These are phyloP conservation scores for Leucogyrophana mollusca DNA, from an alignment of 768 basidiomycete species.

Conservation along the genomic window DNA sequence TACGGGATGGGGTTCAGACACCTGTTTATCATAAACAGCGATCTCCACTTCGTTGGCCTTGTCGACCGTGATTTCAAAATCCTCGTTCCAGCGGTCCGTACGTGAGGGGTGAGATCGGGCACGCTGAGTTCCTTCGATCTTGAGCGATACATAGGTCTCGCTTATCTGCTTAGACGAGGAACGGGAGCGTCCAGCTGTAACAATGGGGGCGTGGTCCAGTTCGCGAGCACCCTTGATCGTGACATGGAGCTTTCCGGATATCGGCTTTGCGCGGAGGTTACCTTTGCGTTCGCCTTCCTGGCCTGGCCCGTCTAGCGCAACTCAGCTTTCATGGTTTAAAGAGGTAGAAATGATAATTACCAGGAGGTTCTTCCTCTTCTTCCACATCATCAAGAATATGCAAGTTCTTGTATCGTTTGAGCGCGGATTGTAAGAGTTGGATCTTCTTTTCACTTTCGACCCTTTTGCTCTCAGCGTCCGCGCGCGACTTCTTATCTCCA, in stretches of 20 bases:
- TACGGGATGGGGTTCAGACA: constrained; percentile 73
- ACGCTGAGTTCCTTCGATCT: constrained; percentile 92
- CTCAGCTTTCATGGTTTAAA: not conserved
- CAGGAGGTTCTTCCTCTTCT: constrained; percentile 75
- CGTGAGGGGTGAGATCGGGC: constrained; percentile 91
- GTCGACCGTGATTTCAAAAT: constrained; percentile 94
- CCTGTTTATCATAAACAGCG: constrained; percentile 90
- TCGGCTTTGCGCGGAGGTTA: constrained; percentile 87
- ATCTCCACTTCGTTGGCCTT: constrained; percentile 99
- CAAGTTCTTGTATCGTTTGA: constrained; percentile 95
- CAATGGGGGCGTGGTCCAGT: constrained; percentile 88
- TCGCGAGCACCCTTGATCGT: constrained; percentile 90
- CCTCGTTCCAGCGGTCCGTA: constrained; percentile 97
- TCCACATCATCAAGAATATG: constrained; percentile 89
- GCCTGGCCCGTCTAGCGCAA: constrained; percentile 42
- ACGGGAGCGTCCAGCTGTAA: constrained; percentile 56
- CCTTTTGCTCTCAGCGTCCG: constrained; percentile 91
- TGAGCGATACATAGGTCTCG: constrained; percentile 92
- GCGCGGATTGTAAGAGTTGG: constrained; percentile 84
- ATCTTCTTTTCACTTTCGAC: constrained; percentile 97
- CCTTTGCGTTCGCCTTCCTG: constrained; percentile 88
- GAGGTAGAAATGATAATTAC: constrained; percentile 33
- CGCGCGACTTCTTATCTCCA: constrained; percentile 93
- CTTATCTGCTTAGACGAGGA: constrained; percentile 73
- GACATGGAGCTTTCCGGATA: constrained; percentile 90